Evolutionary conservation across 129 eudicot species (phyloP), one percentile per base, ranked within the genome.

Genomic region (Chrysanthemum lavandulifolium): DNA sequence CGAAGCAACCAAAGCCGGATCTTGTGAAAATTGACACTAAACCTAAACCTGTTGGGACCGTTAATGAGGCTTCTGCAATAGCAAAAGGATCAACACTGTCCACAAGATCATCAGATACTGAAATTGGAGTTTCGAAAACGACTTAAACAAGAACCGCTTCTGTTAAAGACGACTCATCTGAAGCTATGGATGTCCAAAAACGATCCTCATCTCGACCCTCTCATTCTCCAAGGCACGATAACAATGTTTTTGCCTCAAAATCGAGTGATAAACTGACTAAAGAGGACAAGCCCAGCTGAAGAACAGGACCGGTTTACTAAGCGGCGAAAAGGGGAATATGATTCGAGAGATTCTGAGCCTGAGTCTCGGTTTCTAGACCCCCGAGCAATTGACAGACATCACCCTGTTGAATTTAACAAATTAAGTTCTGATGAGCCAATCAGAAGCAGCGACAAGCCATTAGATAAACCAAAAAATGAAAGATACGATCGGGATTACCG

Each of bases 201-300:
- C 86, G 88, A 56, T 33, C 86, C 27, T 81, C 89, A 63, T 72
- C 89, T 69, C 84, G 93, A 67, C 80, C 79, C 6, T 71, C 75
- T 68, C 92, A 86, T 79, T 94, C 98, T 69, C 96, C 97, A 9
- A 82, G 97, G 81, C 86, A 81, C 10, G 98, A 94, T 51, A 86
- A 66, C 56, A 47, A 40, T 40, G 47, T 68, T 48, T 49, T 36
- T 19, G 69, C 75, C 55, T 48, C 82, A 7, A 91, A 85, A 74
- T 69, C 86, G 45, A 65, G 19, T 50, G 99, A 95, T 73, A 90
- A 84, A 73, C 84, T 80, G 12, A 89, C 84, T 52, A 95, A 95
- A 90, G 84, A 86, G 99, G 77, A 67, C 81, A n/a, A 88, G 93
- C 66, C 99, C 97, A 25, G 89, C 81, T 56, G 99, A 88, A 31